These are phyloP conservation scores for Podaxis sp. DNA, from an alignment of 768 basidiomycete genomes.

Conservation along the genomic window DNA sequence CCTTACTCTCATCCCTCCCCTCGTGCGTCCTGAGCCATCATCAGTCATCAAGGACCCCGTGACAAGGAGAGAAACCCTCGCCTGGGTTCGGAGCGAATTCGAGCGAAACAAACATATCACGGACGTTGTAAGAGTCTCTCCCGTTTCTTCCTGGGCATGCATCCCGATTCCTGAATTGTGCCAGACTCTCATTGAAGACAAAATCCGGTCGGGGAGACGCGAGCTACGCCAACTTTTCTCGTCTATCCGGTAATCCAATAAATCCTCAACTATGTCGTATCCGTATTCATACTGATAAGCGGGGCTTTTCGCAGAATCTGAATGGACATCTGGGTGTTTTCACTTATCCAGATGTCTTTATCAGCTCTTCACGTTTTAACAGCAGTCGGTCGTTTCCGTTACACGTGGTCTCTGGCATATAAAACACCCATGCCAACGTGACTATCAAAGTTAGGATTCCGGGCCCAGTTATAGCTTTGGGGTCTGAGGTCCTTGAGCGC, in stretches of 20 bases:
- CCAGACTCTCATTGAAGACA: slow-evolving; percentile 63
- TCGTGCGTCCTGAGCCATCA: slow-evolving; percentile 4
- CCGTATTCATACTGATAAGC: neutral
- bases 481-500: neutral
- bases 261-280: neutral
- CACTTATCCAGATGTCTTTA: neutral
- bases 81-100: slow-evolving; percentile 74
- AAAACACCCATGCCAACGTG: neutral
- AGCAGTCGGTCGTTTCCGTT: neutral
- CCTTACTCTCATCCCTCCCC: slow-evolving; percentile 9
- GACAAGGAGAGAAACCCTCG: slow-evolving; percentile 63
- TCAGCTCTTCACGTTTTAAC: neutral
- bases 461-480: neutral
- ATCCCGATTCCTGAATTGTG: slow-evolving; percentile 3
- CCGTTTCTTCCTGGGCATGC: neutral
- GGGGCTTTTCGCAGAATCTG: neutral
- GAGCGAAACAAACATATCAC: slow-evolving; percentile 58
- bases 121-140: slow-evolving; percentile 48
- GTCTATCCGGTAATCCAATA: slow-evolving; percentile 18
- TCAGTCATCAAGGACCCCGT: slow-evolving; percentile 62
- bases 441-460: neutral
- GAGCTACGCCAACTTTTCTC: slow-evolving; percentile 65
- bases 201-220: slow-evolving; percentile 51
- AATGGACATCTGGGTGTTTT: neutral
- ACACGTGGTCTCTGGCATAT: slow-evolving; percentile 1